These are phyloP conservation scores for Neckera pumila DNA, from an alignment of 225 moss, liverwort and hornwort genomes.

Conservation along the genomic window DNA sequence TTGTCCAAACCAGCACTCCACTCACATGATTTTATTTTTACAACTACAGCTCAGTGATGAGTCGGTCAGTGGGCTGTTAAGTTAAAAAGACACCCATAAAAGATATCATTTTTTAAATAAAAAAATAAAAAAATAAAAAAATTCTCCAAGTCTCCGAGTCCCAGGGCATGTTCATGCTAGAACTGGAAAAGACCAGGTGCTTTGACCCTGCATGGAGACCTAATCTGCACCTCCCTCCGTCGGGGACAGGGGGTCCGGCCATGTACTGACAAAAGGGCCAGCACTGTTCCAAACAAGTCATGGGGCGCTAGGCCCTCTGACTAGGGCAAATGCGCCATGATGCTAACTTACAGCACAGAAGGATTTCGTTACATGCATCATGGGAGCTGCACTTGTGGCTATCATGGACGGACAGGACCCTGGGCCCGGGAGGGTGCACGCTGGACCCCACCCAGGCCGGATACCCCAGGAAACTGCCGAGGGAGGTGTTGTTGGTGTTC, in stretches of 20 bases:
- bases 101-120: too few species aligned
- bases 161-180: too few species aligned
- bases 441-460: background rate
- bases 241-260: too few species aligned
- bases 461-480: background rate
- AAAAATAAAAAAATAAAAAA: too few species aligned
- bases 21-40: background rate
- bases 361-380: background rate
- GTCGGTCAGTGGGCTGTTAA: too few species aligned
- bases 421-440: background rate
- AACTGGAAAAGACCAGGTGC: slow-evolving; percentile 23
- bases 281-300: background rate
- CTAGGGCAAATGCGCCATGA: background rate
- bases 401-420: background rate
- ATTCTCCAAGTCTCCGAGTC: background rate
- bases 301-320: background rate
- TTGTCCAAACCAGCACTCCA: background rate
- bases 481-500: background rate
- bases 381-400: background rate
- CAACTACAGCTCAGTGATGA: too few species aligned
- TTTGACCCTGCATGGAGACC: background rate
- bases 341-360: background rate
- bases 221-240: background rate
- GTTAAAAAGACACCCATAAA: too few species aligned
- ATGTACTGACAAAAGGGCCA: background rate